phyloP scores from a whole-genome alignment of 129 eudicot genomes.

The Erigeron canadensis region DNA sequence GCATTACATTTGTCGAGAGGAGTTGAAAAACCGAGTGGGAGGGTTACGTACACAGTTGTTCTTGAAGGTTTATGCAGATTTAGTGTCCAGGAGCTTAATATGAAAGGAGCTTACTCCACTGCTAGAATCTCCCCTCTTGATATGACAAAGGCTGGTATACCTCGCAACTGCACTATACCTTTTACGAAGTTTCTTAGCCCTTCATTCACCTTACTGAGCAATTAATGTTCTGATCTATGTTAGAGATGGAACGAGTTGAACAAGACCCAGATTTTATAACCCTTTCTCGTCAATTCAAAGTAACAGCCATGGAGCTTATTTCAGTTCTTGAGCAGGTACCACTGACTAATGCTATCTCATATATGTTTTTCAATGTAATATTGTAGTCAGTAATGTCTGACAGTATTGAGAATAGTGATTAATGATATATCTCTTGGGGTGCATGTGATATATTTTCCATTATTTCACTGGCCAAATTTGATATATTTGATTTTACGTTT shows the following conservation, averaged over 20 bases:
- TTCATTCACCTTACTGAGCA: slow-evolving; percentile 23
- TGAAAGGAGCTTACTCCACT: slow-evolving; percentile 84
- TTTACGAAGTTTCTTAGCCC: background rate
- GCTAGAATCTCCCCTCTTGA: slow-evolving; percentile 88
- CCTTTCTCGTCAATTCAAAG: slow-evolving; percentile 89
- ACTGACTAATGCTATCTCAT: slow-evolving; percentile 14
- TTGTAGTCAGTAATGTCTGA: background rate
- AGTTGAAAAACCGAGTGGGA: slow-evolving; percentile 99
- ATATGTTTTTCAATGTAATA: background rate
- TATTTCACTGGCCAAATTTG: background rate
- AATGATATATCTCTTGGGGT: background rate
- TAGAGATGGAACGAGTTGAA: slow-evolving; percentile 96
- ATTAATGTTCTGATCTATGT: slow-evolving; percentile 32
- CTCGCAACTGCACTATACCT: slow-evolving; percentile 1
- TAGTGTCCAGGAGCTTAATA: slow-evolving; percentile 82
- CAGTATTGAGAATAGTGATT: background rate
- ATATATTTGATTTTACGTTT: background rate
- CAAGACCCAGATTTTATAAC: slow-evolving; percentile 88
- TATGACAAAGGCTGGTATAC: slow-evolving; percentile 76
- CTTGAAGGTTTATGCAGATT: slow-evolving; percentile 98
- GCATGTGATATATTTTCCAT: background rate
- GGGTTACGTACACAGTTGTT: slow-evolving; percentile 94
- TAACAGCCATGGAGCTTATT: slow-evolving; percentile 90
- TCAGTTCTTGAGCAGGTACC: slow-evolving; percentile 97
- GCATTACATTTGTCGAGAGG: slow-evolving; percentile 98